Conservation (phyloP, 768 basidiomycete genomes). For the Pleurotus salmoneostramineus region DNA sequence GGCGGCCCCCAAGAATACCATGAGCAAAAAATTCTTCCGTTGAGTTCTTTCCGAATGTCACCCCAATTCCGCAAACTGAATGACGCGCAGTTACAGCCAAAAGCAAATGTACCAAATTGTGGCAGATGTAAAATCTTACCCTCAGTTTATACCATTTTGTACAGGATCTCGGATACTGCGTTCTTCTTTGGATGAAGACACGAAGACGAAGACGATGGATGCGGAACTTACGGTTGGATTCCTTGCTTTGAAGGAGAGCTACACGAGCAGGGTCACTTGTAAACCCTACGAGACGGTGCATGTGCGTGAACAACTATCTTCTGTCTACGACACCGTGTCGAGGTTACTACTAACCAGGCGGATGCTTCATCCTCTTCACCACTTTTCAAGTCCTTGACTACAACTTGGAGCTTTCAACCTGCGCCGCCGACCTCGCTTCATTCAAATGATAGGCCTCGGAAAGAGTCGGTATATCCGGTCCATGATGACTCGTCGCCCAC, state of each 20-base stretch:
- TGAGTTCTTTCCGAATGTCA: slow-evolving; percentile 24
- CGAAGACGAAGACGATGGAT: slow-evolving; percentile 48
- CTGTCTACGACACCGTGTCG: not conserved
- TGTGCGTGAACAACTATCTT: slow-evolving; percentile 38
- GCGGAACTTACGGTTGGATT: slow-evolving; percentile 90
- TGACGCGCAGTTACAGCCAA: slow-evolving; percentile 60
- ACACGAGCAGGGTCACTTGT: slow-evolving; percentile 81
- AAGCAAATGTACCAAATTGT: slow-evolving; percentile 83
- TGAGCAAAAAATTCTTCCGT: slow-evolving; percentile 89
- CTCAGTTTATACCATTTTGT: slow-evolving; percentile 88
- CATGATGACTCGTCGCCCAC: slow-evolving; percentile 46
- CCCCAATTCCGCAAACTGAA: not conserved
- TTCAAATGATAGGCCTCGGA: slow-evolving; percentile 13
- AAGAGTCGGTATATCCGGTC: not conserved
- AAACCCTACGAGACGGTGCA: slow-evolving; percentile 74
- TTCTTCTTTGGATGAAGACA: slow-evolving; percentile 19
- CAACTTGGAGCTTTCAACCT: slow-evolving; percentile 73
- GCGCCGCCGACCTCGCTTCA: slow-evolving; percentile 39
- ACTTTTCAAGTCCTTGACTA: slow-evolving; percentile 68
- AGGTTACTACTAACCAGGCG: slow-evolving; percentile 42
- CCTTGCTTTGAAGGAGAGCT: slow-evolving; percentile 82
- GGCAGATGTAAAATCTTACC: slow-evolving; percentile 83
- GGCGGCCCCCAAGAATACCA: slow-evolving; percentile 61
- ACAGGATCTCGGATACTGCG: slow-evolving; percentile 62
- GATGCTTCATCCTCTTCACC: slow-evolving; percentile 67